phyloP scores from a whole-genome alignment of 768 basidiomycete species.

The Agrocybe praecox region DNA sequence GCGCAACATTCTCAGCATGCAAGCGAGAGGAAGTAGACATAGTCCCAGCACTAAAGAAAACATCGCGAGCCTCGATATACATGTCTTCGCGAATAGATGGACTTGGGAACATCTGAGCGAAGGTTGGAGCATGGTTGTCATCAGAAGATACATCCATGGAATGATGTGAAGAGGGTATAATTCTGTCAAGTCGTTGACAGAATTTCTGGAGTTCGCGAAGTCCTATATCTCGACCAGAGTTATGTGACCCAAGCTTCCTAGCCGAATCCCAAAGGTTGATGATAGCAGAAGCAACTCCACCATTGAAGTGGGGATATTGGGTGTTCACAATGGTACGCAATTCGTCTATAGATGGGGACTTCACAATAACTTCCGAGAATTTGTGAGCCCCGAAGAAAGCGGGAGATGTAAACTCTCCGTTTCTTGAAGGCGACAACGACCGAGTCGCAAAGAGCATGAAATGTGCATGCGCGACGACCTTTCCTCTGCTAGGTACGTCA shows the following conservation, averaged over 20 bases:
- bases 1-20: slow-evolving; percentile 51
- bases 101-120: slow-evolving; percentile 63
- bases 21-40: slow-evolving; percentile 53
- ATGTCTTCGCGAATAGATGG: slow-evolving; percentile 84
- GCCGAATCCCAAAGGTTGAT: slow-evolving; percentile 74
- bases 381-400: slow-evolving; percentile 87
- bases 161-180: slow-evolving; percentile 54
- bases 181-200: slow-evolving; percentile 67
- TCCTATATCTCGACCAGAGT: slow-evolving; percentile 64
- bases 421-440: slow-evolving; percentile 54
- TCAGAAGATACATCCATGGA: slow-evolving; percentile 40
- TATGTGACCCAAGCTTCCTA: slow-evolving; percentile 47
- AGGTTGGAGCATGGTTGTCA: slow-evolving; percentile 20
- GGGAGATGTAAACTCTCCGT: slow-evolving; percentile 52
- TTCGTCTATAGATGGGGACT: slow-evolving; percentile 66
- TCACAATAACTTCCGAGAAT: slow-evolving; percentile 70
- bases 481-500: slow-evolving; percentile 73
- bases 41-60: slow-evolving; percentile 81
- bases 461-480: slow-evolving; percentile 71
- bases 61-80: slow-evolving; percentile 84
- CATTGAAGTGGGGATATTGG: slow-evolving; percentile 66
- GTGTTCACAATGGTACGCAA: slow-evolving; percentile 68
- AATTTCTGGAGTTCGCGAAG: slow-evolving; percentile 84
- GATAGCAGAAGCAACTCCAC: slow-evolving; percentile 46
- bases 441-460: slow-evolving; percentile 93